Base-by-base conservation (phyloP, 1,284 basidiomycete species). In the Austroboletus rostrupii region DNA sequence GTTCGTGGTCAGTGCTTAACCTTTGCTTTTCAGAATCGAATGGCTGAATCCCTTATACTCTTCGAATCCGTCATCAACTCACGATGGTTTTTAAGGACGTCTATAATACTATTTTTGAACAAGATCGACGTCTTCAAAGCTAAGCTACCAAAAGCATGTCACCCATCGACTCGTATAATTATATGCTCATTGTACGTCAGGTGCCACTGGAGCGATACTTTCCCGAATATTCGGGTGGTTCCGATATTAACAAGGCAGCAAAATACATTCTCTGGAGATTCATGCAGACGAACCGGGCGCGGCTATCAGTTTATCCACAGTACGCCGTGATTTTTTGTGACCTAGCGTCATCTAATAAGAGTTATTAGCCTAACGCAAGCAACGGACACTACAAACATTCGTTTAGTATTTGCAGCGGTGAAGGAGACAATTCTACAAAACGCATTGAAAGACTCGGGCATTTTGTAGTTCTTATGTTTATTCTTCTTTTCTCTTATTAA, bases 251-350 rank as follows among this genome's bases (percentile, higher is more conserved):
- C 76, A 98, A 98, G 71, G 96, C 93, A 3, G 93, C 95, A 4
- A 98, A 97, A 67, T 99, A 96, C 65, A 97, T 98, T 54, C 73
- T 99, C 20, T 98, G 95, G 96, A 76, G 92, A 57, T 98, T 97
- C 60, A 97, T 95, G 74, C 92, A 97, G 69, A 89, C 90, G 40
- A 99, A 99, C 65, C 75, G 93, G 26, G 92, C 92, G 31, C 73
- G 88, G 48, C 68, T 97, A 54, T 91, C 87, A 52, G 88, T 97
- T 13, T 97, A 97, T 70, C 92, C 93, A 1, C 93, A 97, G 92
- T 93, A 64, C 54, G 89, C 81, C 13, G 20, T 47, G 11, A 16
- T 26, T 31, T 3, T 13, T 20, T 40, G 7, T 21, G 0, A 0
- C 4, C 6, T 32, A 0, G 32, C n/a, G 3, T 7, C 23, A 4